Evolutionary conservation across 495 filamentous ascomycete species (phyloP).

Genomic region (Penicillium paxilli): DNA sequence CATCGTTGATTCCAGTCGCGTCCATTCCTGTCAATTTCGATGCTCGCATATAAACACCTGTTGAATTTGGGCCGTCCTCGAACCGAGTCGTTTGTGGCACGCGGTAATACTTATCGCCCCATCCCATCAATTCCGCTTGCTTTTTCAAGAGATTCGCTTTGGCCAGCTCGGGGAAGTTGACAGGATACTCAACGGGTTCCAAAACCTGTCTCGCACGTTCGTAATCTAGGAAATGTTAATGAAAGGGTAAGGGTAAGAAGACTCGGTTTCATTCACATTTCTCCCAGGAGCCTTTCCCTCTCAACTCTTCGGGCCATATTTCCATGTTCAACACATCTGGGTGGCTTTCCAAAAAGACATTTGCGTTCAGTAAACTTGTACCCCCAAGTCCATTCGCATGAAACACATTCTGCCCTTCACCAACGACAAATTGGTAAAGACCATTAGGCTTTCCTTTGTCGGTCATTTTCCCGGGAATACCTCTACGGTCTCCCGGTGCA

Average conservation of each 20-base stretch:
- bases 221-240: conserved; percentile 47
- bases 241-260: neutral
- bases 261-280: neutral
- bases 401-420: neutral
- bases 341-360: neutral
- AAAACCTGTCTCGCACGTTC: conserved; percentile 54
- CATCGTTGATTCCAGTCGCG: conserved; percentile 64
- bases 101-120: conserved; percentile 53
- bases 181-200: conserved; percentile 59
- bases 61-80: conserved; percentile 56
- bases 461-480: neutral
- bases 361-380: neutral
- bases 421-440: neutral
- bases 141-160: conserved; percentile 58
- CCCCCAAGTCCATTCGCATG: neutral
- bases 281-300: neutral
- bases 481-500: neutral
- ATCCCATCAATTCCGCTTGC: conserved; percentile 52
- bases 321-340: neutral
- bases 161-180: conserved; percentile 51
- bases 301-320: neutral
- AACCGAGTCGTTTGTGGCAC: conserved; percentile 65
- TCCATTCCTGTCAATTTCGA: conserved; percentile 62
- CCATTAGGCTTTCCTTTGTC: neutral
- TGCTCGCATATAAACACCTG: conserved; percentile 61